phyloP scores from a whole-genome alignment of 2,329 filamentous ascomycete genomes.

The Beauveria australis region DNA sequence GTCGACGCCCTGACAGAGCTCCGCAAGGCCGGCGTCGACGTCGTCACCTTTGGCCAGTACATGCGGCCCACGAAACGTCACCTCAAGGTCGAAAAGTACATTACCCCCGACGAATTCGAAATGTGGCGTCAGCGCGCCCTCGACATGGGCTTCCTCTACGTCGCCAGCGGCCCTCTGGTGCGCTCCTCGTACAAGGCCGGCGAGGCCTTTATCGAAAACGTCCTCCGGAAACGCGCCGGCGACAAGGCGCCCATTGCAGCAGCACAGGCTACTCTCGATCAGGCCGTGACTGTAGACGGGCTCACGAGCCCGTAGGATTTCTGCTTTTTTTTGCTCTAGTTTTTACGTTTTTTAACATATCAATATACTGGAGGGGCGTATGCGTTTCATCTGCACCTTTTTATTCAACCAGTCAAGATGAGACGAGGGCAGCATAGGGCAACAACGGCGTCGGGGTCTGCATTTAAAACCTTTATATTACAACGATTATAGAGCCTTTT shows the following conservation, averaged over 20 bases:
- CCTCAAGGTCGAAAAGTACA: conserved; percentile 92
- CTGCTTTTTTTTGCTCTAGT: neutral
- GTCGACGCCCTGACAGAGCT: conserved; percentile 74
- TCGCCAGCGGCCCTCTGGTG: conserved; percentile 85
- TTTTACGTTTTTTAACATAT: neutral
- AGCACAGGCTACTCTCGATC: conserved; percentile 26
- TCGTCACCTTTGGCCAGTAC: conserved; percentile 99
- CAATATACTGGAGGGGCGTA: conserved; percentile 2
- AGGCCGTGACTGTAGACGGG: conserved; percentile 32
- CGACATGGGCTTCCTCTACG: conserved; percentile 95
- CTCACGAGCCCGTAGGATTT: conserved; percentile 3
- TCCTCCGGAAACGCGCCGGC: conserved; percentile 70
- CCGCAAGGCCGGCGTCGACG: conserved; percentile 73
- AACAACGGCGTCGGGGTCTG: neutral
- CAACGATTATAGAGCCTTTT: neutral
- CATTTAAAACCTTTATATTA: neutral
- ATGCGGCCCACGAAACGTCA: conserved; percentile 98
- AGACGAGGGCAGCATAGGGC: neutral
- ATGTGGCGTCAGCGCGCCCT: conserved; percentile 83
- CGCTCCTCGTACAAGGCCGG: conserved; percentile 96
- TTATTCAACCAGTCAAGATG: neutral
- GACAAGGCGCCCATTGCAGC: conserved; percentile 26
- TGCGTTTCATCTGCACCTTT: neutral
- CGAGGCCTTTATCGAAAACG: conserved; percentile 98
- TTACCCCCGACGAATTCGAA: conserved; percentile 87